Evolutionary conservation across 2,329 filamentous ascomycete genomes (phyloP).

Genomic region (Phoma sp.): DNA sequence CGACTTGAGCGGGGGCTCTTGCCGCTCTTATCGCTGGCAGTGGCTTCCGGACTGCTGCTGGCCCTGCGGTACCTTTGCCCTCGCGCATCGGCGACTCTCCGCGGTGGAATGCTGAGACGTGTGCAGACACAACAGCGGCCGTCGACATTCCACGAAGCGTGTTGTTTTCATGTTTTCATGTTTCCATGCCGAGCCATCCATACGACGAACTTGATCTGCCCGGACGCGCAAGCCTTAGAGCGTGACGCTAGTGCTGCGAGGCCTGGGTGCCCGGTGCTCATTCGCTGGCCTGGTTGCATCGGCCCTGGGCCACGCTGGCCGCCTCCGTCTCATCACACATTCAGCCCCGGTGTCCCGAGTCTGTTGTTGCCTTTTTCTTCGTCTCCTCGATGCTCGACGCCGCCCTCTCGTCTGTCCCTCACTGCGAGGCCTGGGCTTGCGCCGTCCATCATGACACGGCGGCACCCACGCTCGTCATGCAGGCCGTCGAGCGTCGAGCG

Average conservation of each 20-base stretch:
- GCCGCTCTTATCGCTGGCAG: slow-evolving; percentile 17
- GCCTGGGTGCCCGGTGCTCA: slow-evolving; percentile 16
- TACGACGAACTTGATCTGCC: slow-evolving; percentile 32
- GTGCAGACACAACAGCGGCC: background rate
- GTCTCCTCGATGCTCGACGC: slow-evolving; percentile 28
- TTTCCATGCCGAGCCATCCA: background rate
- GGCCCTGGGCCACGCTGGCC: slow-evolving; percentile 18
- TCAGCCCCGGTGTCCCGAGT: slow-evolving; percentile 22
- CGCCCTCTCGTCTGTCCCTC: slow-evolving; percentile 21
- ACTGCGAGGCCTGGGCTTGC: slow-evolving; percentile 9
- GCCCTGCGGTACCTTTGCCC: background rate
- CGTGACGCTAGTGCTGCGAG: slow-evolving; percentile 5
- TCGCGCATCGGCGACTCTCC: background rate
- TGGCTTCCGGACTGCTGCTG: background rate
- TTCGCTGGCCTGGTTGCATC: slow-evolving; percentile 17
- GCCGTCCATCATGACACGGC: slow-evolving; percentile 6
- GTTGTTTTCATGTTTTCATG: slow-evolving; percentile 8
- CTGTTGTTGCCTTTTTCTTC: slow-evolving; percentile 21
- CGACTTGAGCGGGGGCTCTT: slow-evolving; percentile 16
- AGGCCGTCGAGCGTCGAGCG: background rate
- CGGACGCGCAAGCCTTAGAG: slow-evolving; percentile 15
- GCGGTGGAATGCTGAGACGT: background rate
- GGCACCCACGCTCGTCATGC: slow-evolving; percentile 7
- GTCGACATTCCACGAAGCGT: slow-evolving; percentile 12
- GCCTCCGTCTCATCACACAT: slow-evolving; percentile 29